Evolutionary conservation across 805 yeast genomes (phyloP), one percentile per base, ranked within the genome.

Genomic region (Kluyveromyces starmeri): DNA sequence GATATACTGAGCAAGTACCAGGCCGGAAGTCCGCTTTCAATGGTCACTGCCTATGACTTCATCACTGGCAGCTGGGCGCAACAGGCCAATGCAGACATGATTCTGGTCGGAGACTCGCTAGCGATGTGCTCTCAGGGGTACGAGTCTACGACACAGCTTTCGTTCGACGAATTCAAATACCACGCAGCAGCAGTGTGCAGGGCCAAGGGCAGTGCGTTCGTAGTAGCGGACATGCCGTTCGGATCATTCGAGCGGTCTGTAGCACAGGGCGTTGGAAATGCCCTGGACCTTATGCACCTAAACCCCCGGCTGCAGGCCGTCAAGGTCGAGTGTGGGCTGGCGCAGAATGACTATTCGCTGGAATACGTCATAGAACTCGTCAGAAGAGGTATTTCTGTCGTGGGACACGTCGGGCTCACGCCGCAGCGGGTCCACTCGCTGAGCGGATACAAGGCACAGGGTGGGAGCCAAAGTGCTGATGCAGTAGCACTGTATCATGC

Each of bases 121-220:
- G 85, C 96, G 0, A 89, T 86, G 96, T 88, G 83, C 1, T 70
- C 94, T 0, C 66, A 84, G 42, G 98, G 98, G 0, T 78, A 80
- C 50, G 67, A 66, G 2, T 76, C 81, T 27, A 80, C 97, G 0
- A 75, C 79, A 40, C 82, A 82, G 47, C 59, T 92, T 18, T 68
- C 78, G 2, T 71, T 85, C 34, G 88, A 84, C 8, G 89, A 92
- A 54, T 83, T 85, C 61, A 55, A 80, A 20, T 81, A 75, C 51
- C 84, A 83, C 46, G 77, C 81, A 25, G 66, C 70, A 35, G 80
- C 96, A 0, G 94, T 86, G 2, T 55, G 75, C 10, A 64, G 96
- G 20, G 95, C 92, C 0, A 70, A 74, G 21, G 55, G 67, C 2
- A 48, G 70, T 12, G 76, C 92, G 21, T 73, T 83, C 41, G 48